A percentile compares a stretch with the other conserved stretches of the same genome.
Evolutionary conservation across 768 basidiomycete species (phyloP).

Genomic region (Gautieria morchelliformis): DNA sequence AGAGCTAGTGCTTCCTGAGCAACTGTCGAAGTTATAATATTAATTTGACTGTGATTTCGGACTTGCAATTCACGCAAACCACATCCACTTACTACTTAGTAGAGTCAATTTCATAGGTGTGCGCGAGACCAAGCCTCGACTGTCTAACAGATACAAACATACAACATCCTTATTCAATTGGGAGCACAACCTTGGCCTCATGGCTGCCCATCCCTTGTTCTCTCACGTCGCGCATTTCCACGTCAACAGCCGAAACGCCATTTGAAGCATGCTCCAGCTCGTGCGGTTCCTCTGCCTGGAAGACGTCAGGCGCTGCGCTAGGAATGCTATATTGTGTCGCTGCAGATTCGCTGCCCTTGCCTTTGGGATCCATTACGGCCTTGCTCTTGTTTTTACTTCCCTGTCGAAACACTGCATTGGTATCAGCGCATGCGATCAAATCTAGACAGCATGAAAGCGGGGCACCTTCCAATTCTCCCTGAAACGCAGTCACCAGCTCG

Average conservation of each 20-base stretch:
- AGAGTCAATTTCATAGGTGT: too few species aligned
- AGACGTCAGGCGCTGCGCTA: not conserved
- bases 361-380: slow-evolving; percentile 21
- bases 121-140: too few species aligned
- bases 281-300: not conserved
- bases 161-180: too few species aligned
- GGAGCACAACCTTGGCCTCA: too few species aligned
- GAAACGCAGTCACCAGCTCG: slow-evolving; percentile 49
- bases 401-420: slow-evolving; percentile 51
- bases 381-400: slow-evolving; percentile 38
- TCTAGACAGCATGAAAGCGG: slow-evolving; percentile 6
- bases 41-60: too few species aligned
- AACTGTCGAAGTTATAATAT: too few species aligned
- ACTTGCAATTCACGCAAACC: too few species aligned
- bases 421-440: not conserved
- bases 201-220: not conserved
- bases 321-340: not conserved
- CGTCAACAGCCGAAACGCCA: not conserved
- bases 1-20: too few species aligned
- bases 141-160: too few species aligned
- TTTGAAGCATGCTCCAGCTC: not conserved
- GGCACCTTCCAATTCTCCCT: slow-evolving; percentile 55
- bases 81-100: too few species aligned
- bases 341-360: not conserved
- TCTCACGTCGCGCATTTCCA: not conserved